Evolutionary conservation across 805 yeast species (phyloP).

Genomic region (Kluyveromyces wickerhamii): DNA sequence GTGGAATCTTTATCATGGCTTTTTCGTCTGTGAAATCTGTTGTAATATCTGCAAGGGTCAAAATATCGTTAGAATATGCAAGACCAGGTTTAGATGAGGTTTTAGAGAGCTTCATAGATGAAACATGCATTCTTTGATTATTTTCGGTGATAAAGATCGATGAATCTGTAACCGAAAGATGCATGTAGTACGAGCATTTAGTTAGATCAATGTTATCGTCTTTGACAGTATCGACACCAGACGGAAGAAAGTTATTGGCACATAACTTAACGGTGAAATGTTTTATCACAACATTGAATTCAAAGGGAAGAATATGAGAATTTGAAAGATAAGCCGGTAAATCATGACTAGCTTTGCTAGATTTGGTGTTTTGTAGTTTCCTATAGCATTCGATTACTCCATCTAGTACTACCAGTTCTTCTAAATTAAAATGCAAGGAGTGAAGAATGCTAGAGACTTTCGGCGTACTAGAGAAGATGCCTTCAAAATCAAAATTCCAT

Average conservation of each 20-base stretch:
- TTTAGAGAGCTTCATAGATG: background rate
- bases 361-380: too few relatives aligned
- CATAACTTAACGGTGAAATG: background rate
- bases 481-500: background rate
- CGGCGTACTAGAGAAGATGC: background rate
- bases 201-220: background rate
- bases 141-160: background rate
- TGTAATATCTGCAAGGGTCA: constrained; percentile 13
- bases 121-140: background rate
- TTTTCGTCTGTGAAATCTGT: background rate
- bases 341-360: too few relatives aligned
- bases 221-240: background rate
- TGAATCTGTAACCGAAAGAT: background rate
- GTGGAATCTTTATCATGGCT: constrained; percentile 13
- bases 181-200: background rate
- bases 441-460: background rate
- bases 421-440: background rate
- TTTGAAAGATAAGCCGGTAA: background rate
- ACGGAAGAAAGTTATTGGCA: background rate
- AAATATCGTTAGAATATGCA: constrained; percentile 11
- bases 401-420: background rate
- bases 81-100: background rate
- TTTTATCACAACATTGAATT: background rate
- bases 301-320: background rate
- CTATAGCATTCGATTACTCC: too few relatives aligned